Conservation (phyloP, 2,329 filamentous ascomycete species). For the Septoria linicola region DNA sequence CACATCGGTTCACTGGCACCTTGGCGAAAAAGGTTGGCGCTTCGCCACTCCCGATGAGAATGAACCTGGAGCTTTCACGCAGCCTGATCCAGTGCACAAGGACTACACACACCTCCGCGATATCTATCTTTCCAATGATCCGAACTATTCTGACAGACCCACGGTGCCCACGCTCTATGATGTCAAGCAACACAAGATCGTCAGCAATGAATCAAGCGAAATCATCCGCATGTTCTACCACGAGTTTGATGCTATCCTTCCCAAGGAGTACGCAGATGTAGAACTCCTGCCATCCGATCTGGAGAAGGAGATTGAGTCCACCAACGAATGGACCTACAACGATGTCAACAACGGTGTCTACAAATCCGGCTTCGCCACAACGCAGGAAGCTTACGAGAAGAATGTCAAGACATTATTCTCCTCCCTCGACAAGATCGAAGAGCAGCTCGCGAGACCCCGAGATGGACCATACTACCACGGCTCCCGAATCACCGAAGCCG, state of each 20-base stretch:
- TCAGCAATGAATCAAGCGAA: constrained; percentile 89
- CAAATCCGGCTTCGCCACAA: constrained; percentile 54
- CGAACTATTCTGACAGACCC: constrained; percentile 73
- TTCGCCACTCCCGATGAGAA: constrained; percentile 68
- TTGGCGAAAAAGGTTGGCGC: constrained; percentile 76
- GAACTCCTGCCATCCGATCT: constrained; percentile 49
- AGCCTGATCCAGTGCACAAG: constrained; percentile 62
- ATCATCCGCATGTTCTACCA: constrained; percentile 87
- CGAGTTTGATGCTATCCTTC: constrained; percentile 67
- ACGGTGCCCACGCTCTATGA: constrained; percentile 88
- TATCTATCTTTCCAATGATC: constrained; percentile 74
- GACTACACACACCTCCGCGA: constrained; percentile 73
- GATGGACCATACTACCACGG: constrained; percentile 50
- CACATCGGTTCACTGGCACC: constrained; percentile 90
- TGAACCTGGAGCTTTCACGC: constrained; percentile 55
- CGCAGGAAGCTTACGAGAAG: constrained; percentile 52
- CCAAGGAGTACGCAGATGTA: constrained; percentile 44
- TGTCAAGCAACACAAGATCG: constrained; percentile 70
- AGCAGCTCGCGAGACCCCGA: constrained; percentile 39
- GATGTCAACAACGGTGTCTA: constrained; percentile 55
- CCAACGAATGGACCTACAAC: constrained; percentile 55
- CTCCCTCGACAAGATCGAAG: constrained; percentile 51
- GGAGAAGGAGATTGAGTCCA: constrained; percentile 47
- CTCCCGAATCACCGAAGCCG: constrained; percentile 49
- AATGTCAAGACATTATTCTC: constrained; percentile 49